Evolutionary conservation across 169 alveolate species (phyloP).

Genomic region (Eimeria praecox): DNA sequence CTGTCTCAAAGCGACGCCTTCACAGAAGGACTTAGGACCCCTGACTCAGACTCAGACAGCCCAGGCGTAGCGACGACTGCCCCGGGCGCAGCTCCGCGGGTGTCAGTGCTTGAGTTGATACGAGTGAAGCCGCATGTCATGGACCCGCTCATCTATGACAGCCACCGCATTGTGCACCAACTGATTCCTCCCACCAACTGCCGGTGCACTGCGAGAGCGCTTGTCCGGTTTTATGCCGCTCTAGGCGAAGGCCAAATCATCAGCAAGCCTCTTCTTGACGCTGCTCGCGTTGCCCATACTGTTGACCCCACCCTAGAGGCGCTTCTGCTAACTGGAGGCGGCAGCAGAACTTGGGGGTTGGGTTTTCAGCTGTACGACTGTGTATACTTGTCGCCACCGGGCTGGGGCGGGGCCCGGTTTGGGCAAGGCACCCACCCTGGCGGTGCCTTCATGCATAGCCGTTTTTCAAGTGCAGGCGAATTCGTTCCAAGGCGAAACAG

Average conservation of each 20-base stretch:
- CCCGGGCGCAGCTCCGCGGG: slow-evolving; percentile 69
- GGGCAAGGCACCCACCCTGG: slow-evolving; percentile 43
- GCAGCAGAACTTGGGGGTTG: slow-evolving; percentile 85
- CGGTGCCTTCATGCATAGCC: slow-evolving; percentile 38
- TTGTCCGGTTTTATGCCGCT: slow-evolving; percentile 82
- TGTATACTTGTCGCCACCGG: slow-evolving; percentile 14
- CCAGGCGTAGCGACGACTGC: slow-evolving; percentile 36
- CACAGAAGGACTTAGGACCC: slow-evolving; percentile 51
- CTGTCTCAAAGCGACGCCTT: slow-evolving; percentile 51
- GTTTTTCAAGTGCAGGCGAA: not conserved
- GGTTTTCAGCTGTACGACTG: slow-evolving; percentile 87
- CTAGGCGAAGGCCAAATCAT: slow-evolving; percentile 78
- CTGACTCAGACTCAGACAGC: slow-evolving; percentile 59
- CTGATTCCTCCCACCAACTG: slow-evolving; percentile 87
- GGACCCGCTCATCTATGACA: slow-evolving; percentile 86
- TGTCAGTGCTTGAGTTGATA: slow-evolving; percentile 84
- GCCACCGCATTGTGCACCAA: slow-evolving; percentile 82
- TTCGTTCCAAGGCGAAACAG: slow-evolving; percentile 1
- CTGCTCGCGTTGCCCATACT: slow-evolving; percentile 69
- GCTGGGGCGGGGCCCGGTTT: slow-evolving; percentile 51
- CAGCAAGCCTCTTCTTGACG: slow-evolving; percentile 71
- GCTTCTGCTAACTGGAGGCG: slow-evolving; percentile 86
- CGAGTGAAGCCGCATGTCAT: slow-evolving; percentile 85
- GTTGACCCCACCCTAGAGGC: slow-evolving; percentile 86
- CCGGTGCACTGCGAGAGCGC: slow-evolving; percentile 85